Base-by-base conservation (phyloP, 805 yeast genomes). In the Blastobotrys parvus region DNA sequence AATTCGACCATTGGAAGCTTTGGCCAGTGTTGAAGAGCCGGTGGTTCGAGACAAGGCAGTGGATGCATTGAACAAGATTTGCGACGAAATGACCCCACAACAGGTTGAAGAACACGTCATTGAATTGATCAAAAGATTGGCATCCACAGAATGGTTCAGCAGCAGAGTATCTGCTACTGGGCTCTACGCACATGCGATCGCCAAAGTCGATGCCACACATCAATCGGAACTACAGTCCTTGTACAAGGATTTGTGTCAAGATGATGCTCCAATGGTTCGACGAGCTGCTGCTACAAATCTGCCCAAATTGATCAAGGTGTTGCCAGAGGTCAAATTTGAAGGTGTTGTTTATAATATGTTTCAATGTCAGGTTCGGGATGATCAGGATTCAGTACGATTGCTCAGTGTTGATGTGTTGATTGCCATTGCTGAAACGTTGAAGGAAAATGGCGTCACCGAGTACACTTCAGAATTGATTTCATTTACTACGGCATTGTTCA, bases 181-280 rank as follows among this genome's bases (percentile, higher is more conserved):
- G 1, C 71, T 92, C 51, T 90, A 80, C 65, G 79, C 84, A 51
- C 69, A 82, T 22, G 80, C 82, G 25, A 42, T 61, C 30, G 39
- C 48, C 39, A 51, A 50, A 29, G 42, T 49, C 68, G 83, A 35
- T 21, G 43, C 52, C 23, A 56, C 54, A 18, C 46, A 46, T 29
- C 48, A 90, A 60, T 72, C 71, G 35, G 80, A 78, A 39, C 68
- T 92, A 46, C 70, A 88, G 49, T 70, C 73, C 33, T 64, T 81
- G 35, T 90, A 80, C 62, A 69, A 76, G 46, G 82, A 79, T 52
- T 70, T 92, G 52, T 76, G 84, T 39, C 75, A 74, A 50, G 97
- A 92, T 62, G 98, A 92, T 46, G 85, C 95, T 16, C 98, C 99
- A 48, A 88, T 92, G 96, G 97, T 92, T 17, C 80, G 95, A 64